Conservation (phyloP, 495 filamentous ascomycete genomes). For the Annulohypoxylon maeteangense region DNA sequence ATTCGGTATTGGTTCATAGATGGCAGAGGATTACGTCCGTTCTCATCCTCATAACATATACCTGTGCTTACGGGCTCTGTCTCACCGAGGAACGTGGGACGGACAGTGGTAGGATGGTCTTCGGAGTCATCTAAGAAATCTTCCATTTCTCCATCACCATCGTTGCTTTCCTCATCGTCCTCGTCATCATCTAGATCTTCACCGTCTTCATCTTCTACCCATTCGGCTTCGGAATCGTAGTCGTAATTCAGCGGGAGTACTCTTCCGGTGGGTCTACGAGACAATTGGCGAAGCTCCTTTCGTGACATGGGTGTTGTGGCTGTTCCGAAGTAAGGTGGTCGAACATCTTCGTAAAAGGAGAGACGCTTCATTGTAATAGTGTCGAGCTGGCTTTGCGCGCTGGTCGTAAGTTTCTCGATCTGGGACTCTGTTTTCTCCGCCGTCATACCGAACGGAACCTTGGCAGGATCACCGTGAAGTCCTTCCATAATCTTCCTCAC, state of each 20-base stretch:
- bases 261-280: slow-evolving; percentile 75
- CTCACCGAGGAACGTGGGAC: slow-evolving; percentile 65
- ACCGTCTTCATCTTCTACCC: slow-evolving; percentile 81
- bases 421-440: slow-evolving; percentile 54
- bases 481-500: slow-evolving; percentile 74
- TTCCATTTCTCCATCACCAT: slow-evolving; percentile 73
- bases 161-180: slow-evolving; percentile 77
- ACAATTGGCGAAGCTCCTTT: slow-evolving; percentile 63
- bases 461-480: slow-evolving; percentile 39
- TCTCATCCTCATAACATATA: slow-evolving; percentile 79
- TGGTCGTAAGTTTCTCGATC: slow-evolving; percentile 57
- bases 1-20: slow-evolving; percentile 69
- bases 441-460: slow-evolving; percentile 26
- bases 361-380: slow-evolving; percentile 79
- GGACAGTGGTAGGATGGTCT: slow-evolving; percentile 47
- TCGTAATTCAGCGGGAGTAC: slow-evolving; percentile 85
- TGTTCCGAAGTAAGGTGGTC: slow-evolving; percentile 91
- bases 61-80: slow-evolving; percentile 81
- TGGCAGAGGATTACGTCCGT: slow-evolving; percentile 53
- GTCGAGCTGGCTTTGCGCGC: slow-evolving; percentile 64
- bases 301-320: slow-evolving; percentile 65
- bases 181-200: slow-evolving; percentile 81
- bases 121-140: slow-evolving; percentile 82
- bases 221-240: slow-evolving; percentile 97
- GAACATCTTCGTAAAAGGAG: slow-evolving; percentile 84